Base-by-base conservation (phyloP, 495 filamentous ascomycete species). In the Hypoxylon lienhwacheense region DNA sequence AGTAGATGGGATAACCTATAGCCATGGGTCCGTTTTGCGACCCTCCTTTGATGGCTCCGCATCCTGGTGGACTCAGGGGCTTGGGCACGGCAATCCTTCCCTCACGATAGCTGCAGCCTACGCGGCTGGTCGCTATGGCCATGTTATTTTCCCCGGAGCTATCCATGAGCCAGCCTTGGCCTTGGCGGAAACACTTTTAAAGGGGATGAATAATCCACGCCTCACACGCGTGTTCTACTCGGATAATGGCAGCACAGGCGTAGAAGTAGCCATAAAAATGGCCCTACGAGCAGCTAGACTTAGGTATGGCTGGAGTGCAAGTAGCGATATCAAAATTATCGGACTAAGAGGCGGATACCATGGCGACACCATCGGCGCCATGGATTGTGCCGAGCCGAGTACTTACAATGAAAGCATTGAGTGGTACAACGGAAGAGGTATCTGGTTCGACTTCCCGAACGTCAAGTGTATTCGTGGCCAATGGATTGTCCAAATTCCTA, bases 61-160 rank as follows among this genome's bases (percentile, higher is more conserved):
- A 12, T 90, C 87, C 0, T 91, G 88, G 88, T 91, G 88, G 88
- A 91, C 88, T 1, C 88, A 91, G 68, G 88, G 88, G 6, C 75
- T 91, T 4, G 88, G 88, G 5, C 88, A 91, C 57, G 85, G 81
- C 10, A 88, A 86, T 54, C 81, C 85, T 0, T 66, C 72, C 0
- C 74, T 91, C 4, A 74, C 85, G 5, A 76, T 90, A 4, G 80
- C 85, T 0, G 86, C 86, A 3, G 86, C 88, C 1, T 86, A 90
- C 64, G 88, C 88, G 1, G 85, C 88, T 2, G 87, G 88, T n/a
- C 78, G 87, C 17, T 91, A 91, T 59, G 88, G 88, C 2, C 88
- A 91, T 66, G 86, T 91, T 17, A 91, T 90, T 85, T 90, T 91
- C 59, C 84, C 87, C 0, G 81, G 81, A 0, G 80, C 84, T 1